Base-by-base conservation (phyloP, 768 basidiomycete genomes). In the Lactifluus volemus region DNA sequence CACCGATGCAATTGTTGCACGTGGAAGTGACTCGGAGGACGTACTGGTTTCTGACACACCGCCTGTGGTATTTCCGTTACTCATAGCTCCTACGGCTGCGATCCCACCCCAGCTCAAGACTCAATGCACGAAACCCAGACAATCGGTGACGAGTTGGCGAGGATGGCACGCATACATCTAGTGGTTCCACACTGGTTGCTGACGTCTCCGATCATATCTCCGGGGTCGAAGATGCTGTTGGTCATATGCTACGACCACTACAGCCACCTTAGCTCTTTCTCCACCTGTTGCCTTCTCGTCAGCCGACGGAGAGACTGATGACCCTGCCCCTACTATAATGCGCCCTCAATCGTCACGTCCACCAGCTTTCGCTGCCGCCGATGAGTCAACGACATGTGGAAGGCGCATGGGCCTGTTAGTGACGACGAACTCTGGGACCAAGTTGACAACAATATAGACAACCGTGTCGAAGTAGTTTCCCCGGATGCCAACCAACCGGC, bases 391-490 rank as follows among this genome's bases (percentile, higher is more conserved):
- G 21, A 34, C 34, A 8, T 14, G 19, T 10, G 21, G 15, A 38
- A 42, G 21, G 21, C 17, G 3, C 55, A 55, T 25, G 39, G 19
- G n/a, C 42, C 48, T 17, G 48, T 50, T 15, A 77, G 74, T 55
- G 83, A 84, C 49, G 79, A 79, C 19, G 74, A 73, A 10, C 74
- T 78, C 38, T 84, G 81, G 78, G 75, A 73, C 49, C 71, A 71
- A 15, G 64, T 81, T 53, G 76, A 77, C 66, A 71, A 74, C 36
- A 50, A 65, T 32, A 32, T 67, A 11, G 67, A 63, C 17, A 73
- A 71, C 47, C 68, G 62, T 55, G 42, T 58, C 17, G 61, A 65
- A 21, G 25, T 44, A 2, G 12, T 65, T 25, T 50, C 55, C 30
- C 54, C 63, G 10, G 64, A 63, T 36, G 54, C 50, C 47, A 47